phyloP scores from a whole-genome alignment of 768 basidiomycete species.

The Lactarius hatsudake region DNA sequence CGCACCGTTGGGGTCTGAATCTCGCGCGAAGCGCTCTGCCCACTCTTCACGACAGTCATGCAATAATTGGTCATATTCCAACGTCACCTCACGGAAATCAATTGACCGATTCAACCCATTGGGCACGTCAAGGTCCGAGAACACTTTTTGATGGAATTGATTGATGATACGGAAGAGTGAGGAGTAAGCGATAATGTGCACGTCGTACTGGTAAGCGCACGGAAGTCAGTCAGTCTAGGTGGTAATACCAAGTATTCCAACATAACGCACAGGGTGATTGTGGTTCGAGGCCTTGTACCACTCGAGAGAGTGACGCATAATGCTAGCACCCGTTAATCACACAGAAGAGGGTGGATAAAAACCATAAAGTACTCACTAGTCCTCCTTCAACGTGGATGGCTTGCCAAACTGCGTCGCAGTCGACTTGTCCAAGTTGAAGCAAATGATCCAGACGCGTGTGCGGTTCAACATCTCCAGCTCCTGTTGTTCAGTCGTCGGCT shows the following conservation, averaged over 20 bases:
- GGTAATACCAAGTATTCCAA: no score
- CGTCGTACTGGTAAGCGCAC: conserved; percentile 14
- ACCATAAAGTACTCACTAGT: conserved; percentile 63
- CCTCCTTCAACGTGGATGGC: conserved; percentile 67
- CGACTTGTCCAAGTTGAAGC: conserved; percentile 88
- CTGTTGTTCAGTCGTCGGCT: conserved; percentile 74
- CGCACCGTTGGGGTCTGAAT: conserved; percentile 25
- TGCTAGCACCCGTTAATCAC: conserved; percentile 7
- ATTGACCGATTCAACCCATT: conserved; percentile 23
- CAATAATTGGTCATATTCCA: conserved; percentile 20
- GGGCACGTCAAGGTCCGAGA: conserved; percentile 24
- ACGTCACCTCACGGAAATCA: conserved; percentile 26
- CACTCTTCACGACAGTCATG: conserved; percentile 23
- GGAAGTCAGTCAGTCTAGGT: background rate
- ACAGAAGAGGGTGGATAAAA: background rate
- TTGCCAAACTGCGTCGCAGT: conserved; percentile 88
- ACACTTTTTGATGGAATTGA: conserved; percentile 25
- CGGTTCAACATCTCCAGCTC: conserved; percentile 87
- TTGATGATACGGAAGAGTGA: conserved; percentile 26
- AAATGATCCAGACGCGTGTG: conserved; percentile 86
- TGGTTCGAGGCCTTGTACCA: conserved; percentile 26
- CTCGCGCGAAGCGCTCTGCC: conserved; percentile 21
- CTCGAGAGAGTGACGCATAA: conserved; percentile 19
- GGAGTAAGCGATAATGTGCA: conserved; percentile 25
- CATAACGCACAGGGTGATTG: conserved; percentile 23